A percentile compares a stretch with the other conserved stretches of the same genome.
Evolutionary conservation across 2,329 filamentous ascomycete genomes (phyloP).

Genomic region (Fusarium duplospermum): DNA sequence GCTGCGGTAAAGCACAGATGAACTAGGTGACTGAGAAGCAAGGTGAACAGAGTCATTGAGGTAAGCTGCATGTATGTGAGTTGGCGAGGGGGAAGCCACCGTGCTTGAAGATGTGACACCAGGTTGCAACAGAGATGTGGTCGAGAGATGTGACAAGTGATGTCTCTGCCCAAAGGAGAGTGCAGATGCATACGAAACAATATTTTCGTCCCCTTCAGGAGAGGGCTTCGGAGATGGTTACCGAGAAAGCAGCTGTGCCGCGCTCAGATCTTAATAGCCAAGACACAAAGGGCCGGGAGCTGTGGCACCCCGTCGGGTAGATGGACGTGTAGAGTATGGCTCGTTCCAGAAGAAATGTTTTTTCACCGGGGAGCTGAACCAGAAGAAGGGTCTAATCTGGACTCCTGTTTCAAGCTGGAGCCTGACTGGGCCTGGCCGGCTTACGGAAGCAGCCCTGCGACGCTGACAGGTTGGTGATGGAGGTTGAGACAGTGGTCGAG

Average conservation of each 20-base stretch:
- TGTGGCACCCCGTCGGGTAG: neutral
- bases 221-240: constrained; percentile 13
- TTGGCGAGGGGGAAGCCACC: constrained; percentile 19
- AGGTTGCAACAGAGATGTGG: constrained; percentile 9
- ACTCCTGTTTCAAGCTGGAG: constrained; percentile 28
- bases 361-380: constrained; percentile 5
- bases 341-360: constrained; percentile 9
- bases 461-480: neutral
- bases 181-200: constrained; percentile 7
- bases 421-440: neutral
- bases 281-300: constrained; percentile 3
- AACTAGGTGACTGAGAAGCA: constrained; percentile 30
- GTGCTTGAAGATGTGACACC: constrained; percentile 23
- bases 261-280: constrained; percentile 16
- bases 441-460: neutral
- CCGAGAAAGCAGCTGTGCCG: constrained; percentile 1
- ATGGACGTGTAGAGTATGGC: constrained; percentile 6
- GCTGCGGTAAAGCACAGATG: constrained; percentile 19
- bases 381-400: neutral
- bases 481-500: neutral
- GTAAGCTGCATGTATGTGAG: neutral
- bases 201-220: neutral
- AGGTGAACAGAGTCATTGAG: constrained; percentile 18
- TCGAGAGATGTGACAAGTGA: constrained; percentile 11
- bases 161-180: constrained; percentile 1